These are phyloP conservation scores for Yarrowia sp. DNA, from an alignment of 805 yeast genomes.

Conservation along the genomic window DNA sequence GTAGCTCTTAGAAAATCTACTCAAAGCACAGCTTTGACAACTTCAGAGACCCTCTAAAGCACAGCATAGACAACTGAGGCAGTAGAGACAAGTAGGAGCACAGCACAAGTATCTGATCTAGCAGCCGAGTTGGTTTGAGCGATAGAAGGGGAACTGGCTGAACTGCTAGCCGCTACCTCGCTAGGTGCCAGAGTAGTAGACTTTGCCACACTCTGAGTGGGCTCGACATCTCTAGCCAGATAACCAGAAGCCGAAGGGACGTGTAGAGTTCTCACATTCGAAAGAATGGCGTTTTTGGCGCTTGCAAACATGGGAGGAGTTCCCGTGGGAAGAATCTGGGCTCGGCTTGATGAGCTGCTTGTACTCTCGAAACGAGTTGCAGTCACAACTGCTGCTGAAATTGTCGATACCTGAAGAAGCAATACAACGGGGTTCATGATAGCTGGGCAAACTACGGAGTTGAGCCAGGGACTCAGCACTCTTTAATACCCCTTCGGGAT, in stretches of 20 bases:
- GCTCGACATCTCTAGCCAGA: neutral
- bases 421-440: neutral
- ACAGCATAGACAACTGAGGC: neutral
- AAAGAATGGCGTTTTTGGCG: slow-evolving; percentile 1
- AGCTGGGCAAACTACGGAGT: neutral
- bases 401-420: neutral
- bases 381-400: slow-evolving; percentile 5
- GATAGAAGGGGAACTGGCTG: neutral
- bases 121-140: neutral
- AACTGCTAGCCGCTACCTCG: neutral
- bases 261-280: neutral
- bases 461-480: neutral
- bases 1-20: too few species aligned
- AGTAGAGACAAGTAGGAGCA: neutral
- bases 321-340: slow-evolving; percentile 18
- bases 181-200: neutral
- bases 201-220: neutral
- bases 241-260: neutral
- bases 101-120: neutral
- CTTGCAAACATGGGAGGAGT: slow-evolving; percentile 24
- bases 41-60: too few species aligned
- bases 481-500: neutral
- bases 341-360: neutral
- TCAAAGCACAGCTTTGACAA: too few species aligned
- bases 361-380: neutral